Percentiles rank a stretch among this genome's conserved stretches.
These are phyloP conservation scores for Candida sithepensis DNA, from an alignment of 805 yeast genomes.

Conservation along the genomic window DNA sequence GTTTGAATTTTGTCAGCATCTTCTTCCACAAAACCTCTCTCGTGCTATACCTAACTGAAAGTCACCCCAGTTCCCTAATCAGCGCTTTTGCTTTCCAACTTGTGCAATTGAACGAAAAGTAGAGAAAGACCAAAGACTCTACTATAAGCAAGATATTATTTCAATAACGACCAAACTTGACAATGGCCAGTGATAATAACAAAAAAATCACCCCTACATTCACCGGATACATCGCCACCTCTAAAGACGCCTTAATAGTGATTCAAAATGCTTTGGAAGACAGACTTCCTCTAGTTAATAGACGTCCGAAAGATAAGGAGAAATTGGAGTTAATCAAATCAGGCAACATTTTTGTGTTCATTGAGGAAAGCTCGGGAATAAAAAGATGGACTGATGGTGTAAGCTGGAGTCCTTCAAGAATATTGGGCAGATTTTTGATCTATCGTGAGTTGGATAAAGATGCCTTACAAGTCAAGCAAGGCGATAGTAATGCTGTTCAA, in stretches of 20 bases:
- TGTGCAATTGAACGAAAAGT: background rate
- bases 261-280: conserved; percentile 75
- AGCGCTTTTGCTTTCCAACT: background rate
- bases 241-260: conserved; percentile 77
- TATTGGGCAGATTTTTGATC: conserved; percentile 78
- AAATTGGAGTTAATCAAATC: conserved; percentile 60
- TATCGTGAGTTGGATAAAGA: conserved; percentile 64
- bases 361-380: conserved; percentile 78
- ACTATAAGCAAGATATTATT: too few species aligned
- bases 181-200: background rate
- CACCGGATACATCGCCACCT: conserved; percentile 73
- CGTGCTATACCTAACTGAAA: background rate
- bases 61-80: too few species aligned
- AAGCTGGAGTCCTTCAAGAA: conserved; percentile 89
- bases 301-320: conserved; percentile 83
- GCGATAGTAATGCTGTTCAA: conserved; percentile 15
- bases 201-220: conserved; percentile 47
- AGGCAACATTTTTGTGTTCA: conserved; percentile 81
- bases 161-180: too few species aligned
- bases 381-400: conserved; percentile 97
- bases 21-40: background rate
- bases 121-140: background rate
- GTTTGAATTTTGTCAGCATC: background rate
- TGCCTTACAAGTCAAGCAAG: conserved; percentile 30
- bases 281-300: conserved; percentile 55